Evolutionary conservation across 2,329 filamentous ascomycete genomes (phyloP), one percentile per base, ranked within the genome.

Genomic region (Aspergillus sp.): DNA sequence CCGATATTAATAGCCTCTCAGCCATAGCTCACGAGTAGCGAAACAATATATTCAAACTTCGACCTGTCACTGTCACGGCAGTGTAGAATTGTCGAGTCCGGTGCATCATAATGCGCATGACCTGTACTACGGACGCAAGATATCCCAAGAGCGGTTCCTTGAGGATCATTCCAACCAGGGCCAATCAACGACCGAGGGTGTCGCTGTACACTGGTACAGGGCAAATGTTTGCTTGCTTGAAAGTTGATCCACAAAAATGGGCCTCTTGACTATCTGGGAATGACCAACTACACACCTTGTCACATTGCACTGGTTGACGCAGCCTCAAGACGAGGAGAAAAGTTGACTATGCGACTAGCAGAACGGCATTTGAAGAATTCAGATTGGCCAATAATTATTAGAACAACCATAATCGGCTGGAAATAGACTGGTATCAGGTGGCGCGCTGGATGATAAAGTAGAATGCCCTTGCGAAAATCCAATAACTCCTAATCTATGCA

Each of bases 401-500:
- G 34, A 48, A 11, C 22, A 17, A 59, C 47, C 15, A 17, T 22
- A n/a, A 52, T 25, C 48, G 25, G 25, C 38, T 52, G 34, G 49
- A 45, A 11, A 28, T 48, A 52, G 19, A 53, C 38, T 59, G 49
- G 49, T 59, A 52, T 58, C 48, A 15, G 9, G 9, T 13, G n/a
- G 17, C 25, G 23, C 45, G 47, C 11, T 34, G 22, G 19, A 52
- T 19, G 15, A 34, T 15, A 15, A 45, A 28, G 38, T 38, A 46
- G 3, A 17, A 52, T 46, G 48, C 34, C 31, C 31, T 25, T 53
- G 17, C 11, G 7, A 30, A 34, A 59, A 34, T 13, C 48, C 13
- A 28, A 22, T 15, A 49, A 59, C 57, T 59, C 49, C 57, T 19
- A 4, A 28, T 53, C 30, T 47, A 59, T 59, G 56, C 48, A 58